Percentiles rank a stretch among this genome's conserved stretches.
Conservation (phyloP, 148 eudicot species). For the Heliosperma pusillum region DNA sequence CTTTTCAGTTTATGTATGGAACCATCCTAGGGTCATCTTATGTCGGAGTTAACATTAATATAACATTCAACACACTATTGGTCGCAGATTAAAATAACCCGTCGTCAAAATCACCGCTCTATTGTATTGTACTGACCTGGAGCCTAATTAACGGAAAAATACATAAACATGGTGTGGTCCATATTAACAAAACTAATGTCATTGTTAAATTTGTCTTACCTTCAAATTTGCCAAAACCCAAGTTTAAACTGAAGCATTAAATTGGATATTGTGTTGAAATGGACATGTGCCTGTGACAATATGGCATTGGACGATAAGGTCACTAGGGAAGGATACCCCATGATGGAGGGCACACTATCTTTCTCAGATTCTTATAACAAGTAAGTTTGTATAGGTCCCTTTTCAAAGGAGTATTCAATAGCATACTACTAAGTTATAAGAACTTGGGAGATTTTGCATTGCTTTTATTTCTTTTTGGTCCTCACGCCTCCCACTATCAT, state of each 20-base stretch:
- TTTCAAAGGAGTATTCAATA: constrained; percentile 12
- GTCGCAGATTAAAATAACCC: too few species aligned
- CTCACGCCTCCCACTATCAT: neutral
- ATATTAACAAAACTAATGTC: neutral
- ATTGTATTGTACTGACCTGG: too few species aligned
- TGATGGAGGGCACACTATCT: neutral
- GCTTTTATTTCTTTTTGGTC: constrained; percentile 28
- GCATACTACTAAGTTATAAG: neutral
- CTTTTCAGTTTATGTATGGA: too few species aligned
- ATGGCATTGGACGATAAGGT: constrained; percentile 19
- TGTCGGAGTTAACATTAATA: neutral
- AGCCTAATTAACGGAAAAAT: neutral
- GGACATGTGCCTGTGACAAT: constrained; percentile 7
- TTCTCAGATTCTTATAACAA: constrained; percentile 14
- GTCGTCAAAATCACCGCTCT: too few species aligned
- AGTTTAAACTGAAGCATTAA: neutral
- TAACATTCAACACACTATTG: neutral
- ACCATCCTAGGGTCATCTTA: constrained; percentile 19
- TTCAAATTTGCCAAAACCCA: neutral
- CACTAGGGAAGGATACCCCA: constrained; percentile 12
- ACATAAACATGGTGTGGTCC: too few species aligned
- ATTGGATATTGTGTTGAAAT: neutral
- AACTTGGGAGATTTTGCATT: constrained; percentile 11
- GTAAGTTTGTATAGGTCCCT: constrained; percentile 9
- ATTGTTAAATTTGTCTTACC: neutral